These are phyloP conservation scores for Podaxis sp. DNA, from an alignment of 768 basidiomycete genomes.

Conservation along the genomic window DNA sequence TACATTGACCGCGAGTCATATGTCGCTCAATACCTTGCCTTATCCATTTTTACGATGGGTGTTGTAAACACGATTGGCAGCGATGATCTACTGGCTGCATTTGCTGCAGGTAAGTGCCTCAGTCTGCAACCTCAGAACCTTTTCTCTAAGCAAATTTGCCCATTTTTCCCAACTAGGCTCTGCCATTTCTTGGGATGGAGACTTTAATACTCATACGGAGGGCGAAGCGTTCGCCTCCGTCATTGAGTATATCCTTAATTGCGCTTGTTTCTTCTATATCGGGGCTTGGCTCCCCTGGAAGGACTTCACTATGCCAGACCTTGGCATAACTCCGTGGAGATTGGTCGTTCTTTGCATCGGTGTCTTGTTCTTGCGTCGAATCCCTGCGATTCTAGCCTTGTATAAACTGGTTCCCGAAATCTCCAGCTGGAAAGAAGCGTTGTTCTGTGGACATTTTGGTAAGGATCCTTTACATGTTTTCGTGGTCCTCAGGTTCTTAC, in stretches of 20 bases:
- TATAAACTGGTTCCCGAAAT: conserved; percentile 90
- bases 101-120: conserved; percentile 55
- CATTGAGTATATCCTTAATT: conserved; percentile 83
- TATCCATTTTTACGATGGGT: conserved; percentile 68
- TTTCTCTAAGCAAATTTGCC: background rate
- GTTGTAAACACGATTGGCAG: conserved; percentile 69
- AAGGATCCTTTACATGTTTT: conserved; percentile 10
- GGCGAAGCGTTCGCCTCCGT: conserved; percentile 87
- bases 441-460: conserved; percentile 93
- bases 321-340: conserved; percentile 68
- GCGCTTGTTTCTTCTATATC: conserved; percentile 76
- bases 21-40: conserved; percentile 72
- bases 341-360: conserved; percentile 62
- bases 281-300: conserved; percentile 85
- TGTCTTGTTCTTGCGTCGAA: conserved; percentile 72
- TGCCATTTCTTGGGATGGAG: conserved; percentile 89
- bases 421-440: conserved; percentile 74
- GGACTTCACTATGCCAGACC: conserved; percentile 46
- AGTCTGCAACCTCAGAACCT: background rate
- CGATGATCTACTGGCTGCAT: conserved; percentile 84
- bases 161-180: conserved; percentile 46
- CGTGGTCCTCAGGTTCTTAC: background rate
- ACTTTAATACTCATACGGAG: conserved; percentile 77
- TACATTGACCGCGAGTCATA: conserved; percentile 56
- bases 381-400: conserved; percentile 72